Evolutionary conservation across 208 protist genomes (phyloP).

Genomic region (Endotrypanum monterogeii): DNA sequence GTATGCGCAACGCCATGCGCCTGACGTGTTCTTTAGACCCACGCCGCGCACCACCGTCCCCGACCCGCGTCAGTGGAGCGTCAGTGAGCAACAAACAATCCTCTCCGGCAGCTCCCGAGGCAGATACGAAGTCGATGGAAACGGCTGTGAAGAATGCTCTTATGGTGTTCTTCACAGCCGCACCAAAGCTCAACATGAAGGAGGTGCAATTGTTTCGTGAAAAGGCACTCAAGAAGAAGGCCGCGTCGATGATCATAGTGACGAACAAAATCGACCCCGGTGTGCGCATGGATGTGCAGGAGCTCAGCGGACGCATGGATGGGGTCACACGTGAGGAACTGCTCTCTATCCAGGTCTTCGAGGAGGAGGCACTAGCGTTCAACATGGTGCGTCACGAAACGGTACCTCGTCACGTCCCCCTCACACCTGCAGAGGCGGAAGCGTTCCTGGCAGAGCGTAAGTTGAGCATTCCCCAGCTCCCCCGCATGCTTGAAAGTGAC

Average conservation of each 20-base stretch:
- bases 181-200: conserved; percentile 44
- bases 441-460: conserved; percentile 79
- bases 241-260: conserved; percentile 59
- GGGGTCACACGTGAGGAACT: conserved; percentile 43
- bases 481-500: conserved; percentile 94
- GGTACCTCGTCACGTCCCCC: conserved; percentile 92
- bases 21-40: conserved; percentile 41
- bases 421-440: conserved; percentile 78
- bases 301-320: conserved; percentile 62
- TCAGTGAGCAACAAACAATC: neutral
- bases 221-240: conserved; percentile 66
- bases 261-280: conserved; percentile 49
- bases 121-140: conserved; percentile 6
- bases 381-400: conserved; percentile 96
- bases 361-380: conserved; percentile 93
- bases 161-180: conserved; percentile 69
- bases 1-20: conserved; percentile 69
- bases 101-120: neutral
- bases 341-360: conserved; percentile 92
- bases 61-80: neutral
- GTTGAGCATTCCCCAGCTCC: conserved; percentile 95
- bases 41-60: neutral
- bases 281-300: conserved; percentile 59
- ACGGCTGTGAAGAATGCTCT: conserved; percentile 33
- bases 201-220: conserved; percentile 63